Base-by-base conservation (phyloP, 768 basidiomycete species). In the Coprinopsis sp. region DNA sequence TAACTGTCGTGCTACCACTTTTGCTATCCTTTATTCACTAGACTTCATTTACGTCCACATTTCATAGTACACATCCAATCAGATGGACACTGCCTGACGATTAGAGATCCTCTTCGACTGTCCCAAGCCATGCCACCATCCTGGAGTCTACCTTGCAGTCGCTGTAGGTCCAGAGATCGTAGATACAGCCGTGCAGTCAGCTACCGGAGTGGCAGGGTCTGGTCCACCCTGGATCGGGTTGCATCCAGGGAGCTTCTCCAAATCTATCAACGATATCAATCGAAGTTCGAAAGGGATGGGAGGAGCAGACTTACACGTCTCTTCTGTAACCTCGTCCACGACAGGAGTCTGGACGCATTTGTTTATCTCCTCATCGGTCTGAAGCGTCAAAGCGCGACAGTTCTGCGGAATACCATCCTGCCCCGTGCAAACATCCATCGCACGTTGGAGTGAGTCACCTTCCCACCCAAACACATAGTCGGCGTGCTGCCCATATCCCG, bases 391-490 rank as follows among this genome's bases (percentile, higher is more conserved):
- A 4, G 4, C 33, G 14, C 28, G 24, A 28, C 48, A 49, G 33
- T 44, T 49, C 31, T 34, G 21, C 2, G 48, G 48, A 36, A 37
- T 16, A 4, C 27, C 16, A 36, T 42, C 39, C 30, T 22, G 25
- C 25, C 42, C 18, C 14, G 34, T 34, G 21, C 29, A 19, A 24
- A 49, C 27, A 28, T 43, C 48, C 41, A 49, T 43, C 3, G 48
- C 48, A 8, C 42, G 40, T 33, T 42, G 30, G 11, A 49, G 27
- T 4, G 48, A 37, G 21, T 49, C 48, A 18, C 41, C 40, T 49
- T 49, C 48, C 48, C 48, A 49, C 11, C 48, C 48, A 21, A 49
- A 49, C 8, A 49, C 36, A 19, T 49, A 49, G 48, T 49, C 48
- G 6, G 41, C 48, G 19, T 49, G 48, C n/a, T 49, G 48, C n/a